Evolutionary conservation across 139 green algal species (phyloP).

Genomic region (Pycnococcus provasolii): DNA sequence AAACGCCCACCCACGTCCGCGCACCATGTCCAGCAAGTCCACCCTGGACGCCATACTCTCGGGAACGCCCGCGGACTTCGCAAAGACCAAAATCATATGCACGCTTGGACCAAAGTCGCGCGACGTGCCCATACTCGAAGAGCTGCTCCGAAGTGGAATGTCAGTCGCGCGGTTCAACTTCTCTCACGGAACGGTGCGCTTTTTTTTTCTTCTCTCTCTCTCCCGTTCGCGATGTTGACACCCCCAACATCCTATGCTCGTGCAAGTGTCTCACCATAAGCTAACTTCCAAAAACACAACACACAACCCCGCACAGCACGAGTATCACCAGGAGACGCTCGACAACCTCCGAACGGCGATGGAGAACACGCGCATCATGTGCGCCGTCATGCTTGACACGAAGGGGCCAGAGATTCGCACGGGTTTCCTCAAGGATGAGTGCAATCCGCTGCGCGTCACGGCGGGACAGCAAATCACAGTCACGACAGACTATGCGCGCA

Average conservation of each 20-base stretch:
- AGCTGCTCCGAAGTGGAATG: conserved; percentile 45
- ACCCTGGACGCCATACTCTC: too few relatives aligned
- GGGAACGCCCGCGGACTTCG: too few relatives aligned
- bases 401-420: conserved; percentile 34
- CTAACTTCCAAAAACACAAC: too few relatives aligned
- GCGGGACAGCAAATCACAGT: conserved; percentile 58
- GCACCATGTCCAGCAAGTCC: too few relatives aligned
- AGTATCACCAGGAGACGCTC: conserved; percentile 96
- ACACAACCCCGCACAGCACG: conserved; percentile 35
- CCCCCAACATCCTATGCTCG: conserved; percentile 8
- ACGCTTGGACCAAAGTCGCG: conserved; percentile 42
- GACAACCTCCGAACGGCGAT: conserved; percentile 67
- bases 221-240: too few relatives aligned
- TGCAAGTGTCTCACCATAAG: background rate
- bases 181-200: conserved; percentile 37
- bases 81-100: conserved; percentile 61
- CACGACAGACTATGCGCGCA: conserved; percentile 81
- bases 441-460: conserved; percentile 58
- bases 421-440: conserved; percentile 68
- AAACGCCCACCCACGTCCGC: too few relatives aligned
- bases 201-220: too few relatives aligned
- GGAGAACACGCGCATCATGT: conserved; percentile 86
- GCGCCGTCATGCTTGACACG: conserved; percentile 57
- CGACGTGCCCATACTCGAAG: conserved; percentile 30
- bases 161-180: conserved; percentile 59